These are phyloP conservation scores for Hanseniaspora singularis DNA, from an alignment of 805 yeast species.

Conservation along the genomic window DNA sequence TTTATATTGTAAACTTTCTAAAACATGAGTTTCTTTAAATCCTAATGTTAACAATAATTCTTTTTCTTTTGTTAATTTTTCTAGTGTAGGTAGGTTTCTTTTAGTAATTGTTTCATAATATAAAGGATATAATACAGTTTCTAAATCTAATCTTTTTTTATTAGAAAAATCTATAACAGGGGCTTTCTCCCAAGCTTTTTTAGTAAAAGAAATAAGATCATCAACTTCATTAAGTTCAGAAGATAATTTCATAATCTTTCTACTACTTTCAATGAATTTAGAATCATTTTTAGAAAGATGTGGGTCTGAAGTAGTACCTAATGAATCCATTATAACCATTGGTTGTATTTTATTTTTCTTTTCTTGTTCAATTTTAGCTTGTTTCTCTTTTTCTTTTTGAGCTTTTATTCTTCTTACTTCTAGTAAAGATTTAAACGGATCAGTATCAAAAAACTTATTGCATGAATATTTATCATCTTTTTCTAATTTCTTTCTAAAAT, in stretches of 20 bases:
- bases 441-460: conserved; percentile 44
- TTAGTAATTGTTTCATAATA: conserved; percentile 14
- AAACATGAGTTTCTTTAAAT: conserved; percentile 55
- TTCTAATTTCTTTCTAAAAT: conserved; percentile 39
- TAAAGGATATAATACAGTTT: conserved; percentile 5
- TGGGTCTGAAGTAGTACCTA: not conserved
- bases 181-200: conserved; percentile 59
- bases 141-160: conserved; percentile 50
- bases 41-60: conserved; percentile 38
- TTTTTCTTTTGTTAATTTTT: conserved; percentile 20
- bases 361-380: conserved; percentile 37
- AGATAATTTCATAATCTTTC: conserved; percentile 17
- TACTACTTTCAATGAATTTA: conserved; percentile 15
- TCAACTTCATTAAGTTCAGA: conserved; percentile 4
- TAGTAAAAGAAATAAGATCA: conserved; percentile 26
- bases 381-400: conserved; percentile 36
- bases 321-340: conserved; percentile 18
- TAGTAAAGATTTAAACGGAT: conserved; percentile 65
- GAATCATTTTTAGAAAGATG: conserved; percentile 8
- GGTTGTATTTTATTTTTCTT: conserved; percentile 13
- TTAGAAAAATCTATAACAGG: conserved; percentile 57
- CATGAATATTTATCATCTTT: conserved; percentile 36
- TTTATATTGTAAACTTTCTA: conserved; percentile 54
- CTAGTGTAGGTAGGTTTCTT: conserved; percentile 14
- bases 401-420: conserved; percentile 41